Base-by-base conservation (phyloP, 257 asterid genomes). In the Jaltomata sinuosa region DNA sequence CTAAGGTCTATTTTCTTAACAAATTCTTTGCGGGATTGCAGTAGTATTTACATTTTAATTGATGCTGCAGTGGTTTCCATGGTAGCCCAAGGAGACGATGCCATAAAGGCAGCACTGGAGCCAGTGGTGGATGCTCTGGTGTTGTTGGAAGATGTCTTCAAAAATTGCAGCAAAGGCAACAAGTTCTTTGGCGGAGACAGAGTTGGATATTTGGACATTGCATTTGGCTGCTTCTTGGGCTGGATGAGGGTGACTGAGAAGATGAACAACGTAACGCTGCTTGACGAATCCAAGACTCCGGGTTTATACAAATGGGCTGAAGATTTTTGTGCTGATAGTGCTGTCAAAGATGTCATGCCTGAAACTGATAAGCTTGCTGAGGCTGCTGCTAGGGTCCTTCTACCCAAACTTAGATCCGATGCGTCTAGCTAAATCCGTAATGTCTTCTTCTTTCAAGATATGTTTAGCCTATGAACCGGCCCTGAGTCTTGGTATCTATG, bases 191-290 rank as follows among this genome's bases (percentile, higher is more conserved):
- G 93, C 6, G 93, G 93, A 53, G 94, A 93, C 18, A 87, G 54
- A 21, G 85, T 90, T 57, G 97, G 98, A 12, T 91, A 82, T 78
- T 21, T 93, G 38, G 98, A 92, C 87, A 84, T 91, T 49, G 93
- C 89, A 12, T 84, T 92, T 25, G 98, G 98, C 7, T 57, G 91
- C 85, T 89, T 57, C 76, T 36, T 91, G 71, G 94, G 88, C 9
- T 92, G 94, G 93, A 25, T 92, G 0, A 87, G 62, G 52, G 88
- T 89, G 19, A 81, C 61, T 2, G 97, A 89, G 80, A 57, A 81
- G n/a, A 57, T 81, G 36, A 53, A 6, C 55, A 87, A 87, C 25
- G 22, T 85, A 21, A 89, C 86, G 3, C 47, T 93, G 76, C 65
- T 91, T 14, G 95, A 91, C 62, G 92, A 84, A 79, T 77, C 50